These are phyloP conservation scores for Nothomitra cinnamomea DNA, from an alignment of 2,329 filamentous ascomycete species.

Conservation along the genomic window DNA sequence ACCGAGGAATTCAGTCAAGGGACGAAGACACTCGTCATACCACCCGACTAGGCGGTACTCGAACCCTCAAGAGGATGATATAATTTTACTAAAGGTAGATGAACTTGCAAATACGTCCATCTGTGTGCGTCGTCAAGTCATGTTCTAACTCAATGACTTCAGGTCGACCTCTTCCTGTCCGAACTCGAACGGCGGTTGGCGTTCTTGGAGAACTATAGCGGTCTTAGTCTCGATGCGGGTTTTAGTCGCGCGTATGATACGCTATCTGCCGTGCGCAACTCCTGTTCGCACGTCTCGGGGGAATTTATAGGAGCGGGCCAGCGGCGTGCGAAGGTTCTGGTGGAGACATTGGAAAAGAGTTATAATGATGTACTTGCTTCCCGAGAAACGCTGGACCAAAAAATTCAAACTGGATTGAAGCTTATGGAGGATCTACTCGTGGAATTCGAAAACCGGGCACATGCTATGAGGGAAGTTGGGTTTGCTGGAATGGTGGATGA, in stretches of 20 bases:
- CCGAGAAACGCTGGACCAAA: slow-evolving; percentile 78
- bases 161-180: slow-evolving; percentile 66
- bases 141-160: slow-evolving; percentile 6
- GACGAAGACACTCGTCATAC: slow-evolving; percentile 5
- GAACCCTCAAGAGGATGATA: slow-evolving; percentile 4
- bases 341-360: slow-evolving; percentile 75
- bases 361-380: slow-evolving; percentile 76
- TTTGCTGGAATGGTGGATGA: slow-evolving; percentile 61
- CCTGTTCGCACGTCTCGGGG: slow-evolving; percentile 79
- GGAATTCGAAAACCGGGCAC: slow-evolving; percentile 69
- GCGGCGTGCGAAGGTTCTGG: slow-evolving; percentile 68
- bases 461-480: slow-evolving; percentile 63
- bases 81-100: slow-evolving; percentile 4
- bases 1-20: background rate
- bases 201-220: slow-evolving; percentile 74
- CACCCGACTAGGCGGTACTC: slow-evolving; percentile 3
- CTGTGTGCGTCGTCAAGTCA: background rate
- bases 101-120: too few relatives aligned
- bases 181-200: slow-evolving; percentile 79
- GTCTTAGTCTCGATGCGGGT: slow-evolving; percentile 66
- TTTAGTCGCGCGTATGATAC: slow-evolving; percentile 75
- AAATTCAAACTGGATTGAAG: slow-evolving; percentile 72
- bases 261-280: slow-evolving; percentile 67
- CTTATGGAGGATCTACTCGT: slow-evolving; percentile 71
- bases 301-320: slow-evolving; percentile 79